Base-by-base conservation (phyloP, 345 rosid genomes). In the Bruguiera gymnorhiza region DNA sequence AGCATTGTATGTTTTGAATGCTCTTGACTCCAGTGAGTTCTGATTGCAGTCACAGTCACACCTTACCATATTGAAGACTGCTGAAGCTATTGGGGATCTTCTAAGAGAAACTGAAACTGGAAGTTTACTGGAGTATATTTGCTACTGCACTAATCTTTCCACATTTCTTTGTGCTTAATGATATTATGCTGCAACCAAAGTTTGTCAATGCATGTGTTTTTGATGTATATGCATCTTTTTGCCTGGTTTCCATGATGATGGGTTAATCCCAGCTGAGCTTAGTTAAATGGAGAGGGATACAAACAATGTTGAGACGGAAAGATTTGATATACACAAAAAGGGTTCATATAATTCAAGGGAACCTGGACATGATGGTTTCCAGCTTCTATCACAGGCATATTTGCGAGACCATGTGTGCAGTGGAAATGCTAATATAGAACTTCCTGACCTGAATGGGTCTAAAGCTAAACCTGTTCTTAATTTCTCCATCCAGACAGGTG, bases 401-500 rank as follows among this genome's bases (percentile, higher is more conserved):
- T 62, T 78, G 51, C 61, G 74, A 48, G 88, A 84, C 51, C 85
- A 81, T 69, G 4, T 36, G 57, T 71, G 83, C 81, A 74, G 81
- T 76, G 73, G 77, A 63, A 79, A 75, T 75, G 54, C 76, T 70
- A 77, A 56, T 62, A n/a, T 68, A 65, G 81, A 78, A 51, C 86
- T 82, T 75, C 83, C 78, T 69, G 84, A 81, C 55, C 73, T 62
- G 24, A 79, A 76, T 72, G 69, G 58, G 57, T 66, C 88, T 2
- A 93, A 83, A 80, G 89, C 75, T 68, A 89, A 85, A 76, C 86
- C 91, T 3, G 92, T 84, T 32, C 92, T 51, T 76, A 86, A 90
- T 80, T 90, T 57, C 82, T 93, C 98, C 62, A 87, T 93, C 68
- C 92, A 85, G 72, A 93, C 98, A 24, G 98, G 98, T 11, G 98